Base-by-base conservation (phyloP, 1,139 yeast species). In the Candida frijolesensis region DNA sequence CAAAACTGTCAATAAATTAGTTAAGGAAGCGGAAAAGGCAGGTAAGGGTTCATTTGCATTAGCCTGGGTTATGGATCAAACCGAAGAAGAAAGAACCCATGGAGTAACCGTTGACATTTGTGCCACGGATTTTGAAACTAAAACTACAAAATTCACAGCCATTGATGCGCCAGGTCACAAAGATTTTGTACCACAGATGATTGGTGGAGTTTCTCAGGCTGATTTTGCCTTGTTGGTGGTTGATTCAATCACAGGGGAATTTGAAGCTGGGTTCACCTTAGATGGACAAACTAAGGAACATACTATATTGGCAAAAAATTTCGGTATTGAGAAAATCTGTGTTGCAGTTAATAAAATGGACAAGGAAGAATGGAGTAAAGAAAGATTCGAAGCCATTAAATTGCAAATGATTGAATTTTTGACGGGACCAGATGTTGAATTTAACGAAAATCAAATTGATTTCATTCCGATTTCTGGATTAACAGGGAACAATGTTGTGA, bases 61-160 rank as follows among this genome's bases (percentile, higher is more conserved):
- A 49, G 99, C 99, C 0, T 95, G 99, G 99, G 85, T 94, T 11
- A 83, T 94, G 89, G 99, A 95, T 66, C 97, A 92, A 67, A 91
- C 98, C 0, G 73, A 80, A 1, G 99, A 94, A 65, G 99, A 95
- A 68, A 80, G 99, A 60, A 68, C 79, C 6, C 71, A 92, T 56
- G 99, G 99, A 55, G 97, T 95, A 4, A 95, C 99, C 1, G 89
- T 94, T 39, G 98, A 95, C 60, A 87, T 92, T 33, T 88, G 96
- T 58, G 88, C 94, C 29, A 88, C 95, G 33, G 80, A 82, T 46
- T 89, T 95, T 59, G 92, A 87, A 59, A 89, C 97, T 0, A 60
- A 66, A 0, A 67, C 65, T 1, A 79, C 87, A 1, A 72, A 80
- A 48, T 91, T 89, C 67, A 90, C 96, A 0, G 89, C 96, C 29